Base-by-base conservation (phyloP, 2,329 filamentous ascomycete genomes). In the Ophiostoma sp. region DNA sequence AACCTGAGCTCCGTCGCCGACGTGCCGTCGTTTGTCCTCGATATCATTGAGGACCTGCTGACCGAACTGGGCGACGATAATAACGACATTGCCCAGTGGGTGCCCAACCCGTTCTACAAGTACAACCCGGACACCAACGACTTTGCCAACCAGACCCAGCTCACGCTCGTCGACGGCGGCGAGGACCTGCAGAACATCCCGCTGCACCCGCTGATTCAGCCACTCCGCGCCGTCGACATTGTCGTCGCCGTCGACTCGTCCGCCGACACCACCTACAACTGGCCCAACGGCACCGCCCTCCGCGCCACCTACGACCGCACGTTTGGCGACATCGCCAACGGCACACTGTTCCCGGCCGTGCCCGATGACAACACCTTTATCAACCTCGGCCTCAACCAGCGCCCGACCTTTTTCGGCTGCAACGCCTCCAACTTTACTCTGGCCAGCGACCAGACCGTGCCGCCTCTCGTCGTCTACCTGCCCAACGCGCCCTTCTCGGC, bases 401-500 rank as follows among this genome's bases (percentile, higher is more conserved):
- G 82, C 52, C 87, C 88, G 0, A 83, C 83, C 68, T 90, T 90
- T 77, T 90, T 90, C 77, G 87, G 87, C 74, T 90, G 88, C 79
- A 79, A 84, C 74, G 72, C 75, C 72, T 8, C 33, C 73, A 79
- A 79, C 74, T 78, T 79, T 68, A 74, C 76, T 20, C 67, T 75
- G n/a, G 10, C 68, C 13, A 8, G 17, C 4, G 68, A 67, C 60
- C 73, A 74, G 17, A 15, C 44, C 48, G 69, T 73, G 0, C 76
- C 78, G 0, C 79, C 79, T 0, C 72, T 80, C 4, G 10, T 80
- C 69, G 78, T 80, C 73, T 99, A 99, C 81, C 79, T 98, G 65
- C 92, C 95, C 71, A 96, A 95, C 77, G 84, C 89, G 31, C 94
- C 93, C 0, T 97, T 96, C 80, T 85, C 89, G 66, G 86, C 86